phyloP scores from a whole-genome alignment of 495 filamentous ascomycete species.

The Podospora pseudopauciseta region DNA sequence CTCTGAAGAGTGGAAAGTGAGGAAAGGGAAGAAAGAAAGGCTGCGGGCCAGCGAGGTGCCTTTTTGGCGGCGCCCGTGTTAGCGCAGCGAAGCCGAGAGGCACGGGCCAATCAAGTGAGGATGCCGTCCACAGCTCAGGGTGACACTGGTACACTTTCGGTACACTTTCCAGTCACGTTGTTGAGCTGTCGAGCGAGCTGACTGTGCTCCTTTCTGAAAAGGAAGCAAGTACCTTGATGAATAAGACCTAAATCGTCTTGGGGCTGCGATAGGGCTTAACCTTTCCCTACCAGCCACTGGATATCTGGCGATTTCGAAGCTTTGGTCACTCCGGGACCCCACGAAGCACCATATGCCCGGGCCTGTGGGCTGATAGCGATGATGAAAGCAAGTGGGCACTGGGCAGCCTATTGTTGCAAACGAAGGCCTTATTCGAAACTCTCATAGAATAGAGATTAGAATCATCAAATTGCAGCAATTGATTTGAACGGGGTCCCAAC shows the following conservation, averaged over 20 bases:
- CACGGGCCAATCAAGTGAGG: slow-evolving; percentile 16
- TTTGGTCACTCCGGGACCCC: neutral
- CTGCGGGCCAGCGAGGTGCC: slow-evolving; percentile 19
- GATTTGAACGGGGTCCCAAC: neutral
- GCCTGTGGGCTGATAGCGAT: no score
- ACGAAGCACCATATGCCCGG: neutral
- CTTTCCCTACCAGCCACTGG: neutral
- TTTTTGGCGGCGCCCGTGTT: slow-evolving; percentile 20
- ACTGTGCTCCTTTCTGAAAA: neutral
- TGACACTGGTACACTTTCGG: neutral
- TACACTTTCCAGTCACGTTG: neutral
- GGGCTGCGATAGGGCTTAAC: neutral
- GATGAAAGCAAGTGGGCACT: neutral
- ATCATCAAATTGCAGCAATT: neutral
- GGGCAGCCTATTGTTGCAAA: no score
- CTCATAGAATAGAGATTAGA: neutral
- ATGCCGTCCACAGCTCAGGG: slow-evolving; percentile 12
- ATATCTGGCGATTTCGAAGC: neutral
- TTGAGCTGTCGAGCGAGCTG: neutral
- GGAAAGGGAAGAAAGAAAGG: slow-evolving; percentile 17
- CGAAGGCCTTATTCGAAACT: neutral
- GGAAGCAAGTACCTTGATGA: neutral
- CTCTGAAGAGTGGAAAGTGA: slow-evolving; percentile 16
- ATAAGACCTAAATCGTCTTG: neutral
- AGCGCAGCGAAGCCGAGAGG: slow-evolving; percentile 12